Conservation (phyloP, 805 yeast genomes). For the Ogataea haglerorum region DNA sequence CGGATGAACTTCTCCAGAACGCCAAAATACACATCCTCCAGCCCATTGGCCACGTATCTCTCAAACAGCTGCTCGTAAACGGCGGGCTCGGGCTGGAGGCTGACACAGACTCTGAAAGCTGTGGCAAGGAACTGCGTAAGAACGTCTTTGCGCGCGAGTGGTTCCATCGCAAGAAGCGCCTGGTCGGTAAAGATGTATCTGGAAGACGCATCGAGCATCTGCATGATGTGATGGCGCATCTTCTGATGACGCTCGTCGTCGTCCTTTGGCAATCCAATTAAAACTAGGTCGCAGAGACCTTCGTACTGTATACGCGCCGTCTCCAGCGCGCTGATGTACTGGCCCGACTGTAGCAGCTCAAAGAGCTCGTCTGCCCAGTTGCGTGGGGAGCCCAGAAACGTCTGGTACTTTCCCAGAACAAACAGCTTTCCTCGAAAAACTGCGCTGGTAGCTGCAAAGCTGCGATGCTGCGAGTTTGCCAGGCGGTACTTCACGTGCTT, state of each 20-base stretch:
- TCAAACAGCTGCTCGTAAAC: conserved; percentile 47
- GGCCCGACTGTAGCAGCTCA: conserved; percentile 43
- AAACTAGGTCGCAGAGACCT: conserved; percentile 46
- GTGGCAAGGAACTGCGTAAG: conserved; percentile 34
- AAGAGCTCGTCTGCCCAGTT: conserved; percentile 69
- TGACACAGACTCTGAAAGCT: conserved; percentile 40
- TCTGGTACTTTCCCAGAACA: conserved; percentile 49
- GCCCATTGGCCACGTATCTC: conserved; percentile 33
- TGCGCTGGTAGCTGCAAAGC: conserved; percentile 32
- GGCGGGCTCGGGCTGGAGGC: conserved; percentile 34
- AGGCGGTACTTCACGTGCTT: conserved; percentile 34
- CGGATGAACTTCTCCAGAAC: conserved; percentile 51
- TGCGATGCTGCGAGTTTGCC: conserved; percentile 12
- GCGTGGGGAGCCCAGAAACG: conserved; percentile 54
- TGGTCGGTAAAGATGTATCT: conserved; percentile 36
- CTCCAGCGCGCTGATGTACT: conserved; percentile 54
- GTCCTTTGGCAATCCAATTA: conserved; percentile 56
- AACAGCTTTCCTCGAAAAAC: conserved; percentile 46
- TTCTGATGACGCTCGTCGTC: conserved; percentile 41
- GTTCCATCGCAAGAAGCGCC: conserved; percentile 3
- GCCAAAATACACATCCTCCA: conserved; percentile 44
- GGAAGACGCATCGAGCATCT: conserved; percentile 54
- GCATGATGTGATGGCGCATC: conserved; percentile 52
- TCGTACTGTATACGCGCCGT: conserved; percentile 51
- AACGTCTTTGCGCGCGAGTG: conserved; percentile 15